Percentiles rank a stretch among this genome's conserved stretches.
phyloP scores from a whole-genome alignment of 352 stramenopile genomes.

The Globisporangium cystogenes region DNA sequence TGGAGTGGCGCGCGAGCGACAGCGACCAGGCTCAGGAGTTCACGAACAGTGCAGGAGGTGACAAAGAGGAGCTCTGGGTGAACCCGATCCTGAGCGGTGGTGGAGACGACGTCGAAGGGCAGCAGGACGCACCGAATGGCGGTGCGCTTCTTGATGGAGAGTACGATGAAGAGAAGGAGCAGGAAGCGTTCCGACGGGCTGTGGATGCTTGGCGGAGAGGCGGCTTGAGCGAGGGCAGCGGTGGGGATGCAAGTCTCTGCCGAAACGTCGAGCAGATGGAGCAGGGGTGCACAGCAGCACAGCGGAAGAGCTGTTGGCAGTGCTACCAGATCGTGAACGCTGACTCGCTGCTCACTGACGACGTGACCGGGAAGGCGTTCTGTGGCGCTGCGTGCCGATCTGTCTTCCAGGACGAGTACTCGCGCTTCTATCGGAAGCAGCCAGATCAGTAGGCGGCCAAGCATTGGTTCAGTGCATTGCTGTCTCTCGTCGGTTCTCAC shows the following conservation, averaged over 20 bases:
- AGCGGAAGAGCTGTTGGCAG: conserved; percentile 76
- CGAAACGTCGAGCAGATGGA: conserved; percentile 35
- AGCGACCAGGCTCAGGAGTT: conserved; percentile 7
- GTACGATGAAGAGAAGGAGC: conserved; percentile 68
- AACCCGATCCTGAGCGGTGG: conserved; percentile 36
- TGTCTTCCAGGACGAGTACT: conserved; percentile 44
- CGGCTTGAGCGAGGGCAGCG: conserved; percentile 1
- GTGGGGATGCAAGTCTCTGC: background rate
- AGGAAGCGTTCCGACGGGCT: conserved; percentile 54
- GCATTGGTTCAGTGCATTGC: too few relatives aligned
- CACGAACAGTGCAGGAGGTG: conserved; percentile 10
- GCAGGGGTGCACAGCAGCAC: conserved; percentile 28
- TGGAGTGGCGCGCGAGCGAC: conserved; percentile 65
- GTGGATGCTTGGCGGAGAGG: conserved; percentile 53
- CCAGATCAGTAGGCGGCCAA: background rate
- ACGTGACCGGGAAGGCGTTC: conserved; percentile 42
- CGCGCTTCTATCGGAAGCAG: conserved; percentile 38
- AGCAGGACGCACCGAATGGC: background rate
- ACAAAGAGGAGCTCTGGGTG: conserved; percentile 48
- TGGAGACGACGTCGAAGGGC: conserved; percentile 7
- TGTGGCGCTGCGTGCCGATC: conserved; percentile 35
- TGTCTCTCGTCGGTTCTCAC: too few relatives aligned
- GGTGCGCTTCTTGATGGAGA: conserved; percentile 48
- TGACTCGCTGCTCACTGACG: conserved; percentile 38
- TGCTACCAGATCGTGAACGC: conserved; percentile 56